Evolutionary conservation across 257 asterid genomes (phyloP).

Genomic region (Linderniella brevidens): DNA sequence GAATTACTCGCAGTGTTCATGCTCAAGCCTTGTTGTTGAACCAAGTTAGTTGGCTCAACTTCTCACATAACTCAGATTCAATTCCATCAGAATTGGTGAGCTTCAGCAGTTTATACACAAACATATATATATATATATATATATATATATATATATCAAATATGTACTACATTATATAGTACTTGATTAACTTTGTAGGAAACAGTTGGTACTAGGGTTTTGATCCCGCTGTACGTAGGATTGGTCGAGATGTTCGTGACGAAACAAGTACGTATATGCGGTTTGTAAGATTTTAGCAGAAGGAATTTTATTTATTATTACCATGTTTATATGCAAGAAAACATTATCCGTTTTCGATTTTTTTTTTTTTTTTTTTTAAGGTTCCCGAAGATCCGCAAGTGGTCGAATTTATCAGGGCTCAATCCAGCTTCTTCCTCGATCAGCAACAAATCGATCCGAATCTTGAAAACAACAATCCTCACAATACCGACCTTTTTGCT

Average conservation of each 20-base stretch:
- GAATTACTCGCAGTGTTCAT: slow-evolving; percentile 32
- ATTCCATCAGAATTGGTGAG: slow-evolving; percentile 21
- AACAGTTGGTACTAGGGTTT: slow-evolving; percentile 42
- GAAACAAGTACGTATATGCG: slow-evolving; percentile 24
- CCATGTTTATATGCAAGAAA: too few relatives aligned
- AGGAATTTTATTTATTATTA: too few relatives aligned
- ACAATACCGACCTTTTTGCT: slow-evolving; percentile 7
- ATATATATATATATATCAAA: too few relatives aligned
- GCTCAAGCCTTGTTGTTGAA: slow-evolving; percentile 42
- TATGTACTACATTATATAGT: too few relatives aligned
- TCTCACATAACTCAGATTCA: slow-evolving; percentile 33
- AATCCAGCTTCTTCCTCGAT: slow-evolving; percentile 33
- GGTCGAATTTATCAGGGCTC: slow-evolving; percentile 34
- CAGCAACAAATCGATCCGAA: slow-evolving; percentile 25
- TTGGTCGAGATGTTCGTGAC: slow-evolving; percentile 46
- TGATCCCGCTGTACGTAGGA: slow-evolving; percentile 51
- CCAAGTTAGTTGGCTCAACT: slow-evolving; percentile 61
- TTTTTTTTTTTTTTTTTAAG: slow-evolving; percentile 16
- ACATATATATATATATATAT: too few relatives aligned
- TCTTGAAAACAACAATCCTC: slow-evolving; percentile 9
- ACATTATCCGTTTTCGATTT: too few relatives aligned
- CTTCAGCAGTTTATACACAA: background rate
- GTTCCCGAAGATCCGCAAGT: slow-evolving; percentile 53
- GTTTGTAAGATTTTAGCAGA: background rate
- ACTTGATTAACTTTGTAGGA: too few relatives aligned